These are phyloP conservation scores for Microcyclosporella mali DNA, from an alignment of 2,329 filamentous ascomycete species.

Conservation along the genomic window DNA sequence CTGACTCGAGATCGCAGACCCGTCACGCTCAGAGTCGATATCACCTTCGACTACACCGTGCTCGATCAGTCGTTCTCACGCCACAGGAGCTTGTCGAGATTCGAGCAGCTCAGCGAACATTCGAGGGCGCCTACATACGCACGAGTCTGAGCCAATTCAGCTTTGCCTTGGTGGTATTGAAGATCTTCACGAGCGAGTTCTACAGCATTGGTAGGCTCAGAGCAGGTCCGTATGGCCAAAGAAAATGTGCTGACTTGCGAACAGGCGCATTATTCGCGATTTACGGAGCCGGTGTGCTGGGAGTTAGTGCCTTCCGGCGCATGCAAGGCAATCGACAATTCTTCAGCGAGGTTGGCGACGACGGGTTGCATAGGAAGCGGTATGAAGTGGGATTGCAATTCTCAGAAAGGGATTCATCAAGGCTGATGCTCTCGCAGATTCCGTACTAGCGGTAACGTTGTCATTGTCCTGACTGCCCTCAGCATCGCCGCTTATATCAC, in stretches of 20 bases:
- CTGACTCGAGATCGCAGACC: slow-evolving; percentile 31
- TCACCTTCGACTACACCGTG: slow-evolving; percentile 73
- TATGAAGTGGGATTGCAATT: slow-evolving; percentile 3
- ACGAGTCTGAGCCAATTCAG: slow-evolving; percentile 93
- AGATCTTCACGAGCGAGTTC: slow-evolving; percentile 95
- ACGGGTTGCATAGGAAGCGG: slow-evolving; percentile 52
- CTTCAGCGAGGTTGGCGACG: slow-evolving; percentile 60
- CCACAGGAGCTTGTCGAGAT: slow-evolving; percentile 85
- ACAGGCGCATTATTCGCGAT: slow-evolving; percentile 72
- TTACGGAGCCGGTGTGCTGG: slow-evolving; percentile 78
- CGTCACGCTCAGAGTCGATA: slow-evolving; percentile 65
- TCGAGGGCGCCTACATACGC: slow-evolving; percentile 93
- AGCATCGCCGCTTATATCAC: slow-evolving; percentile 57
- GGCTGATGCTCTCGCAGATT: slow-evolving; percentile 40
- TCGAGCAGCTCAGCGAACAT: slow-evolving; percentile 89
- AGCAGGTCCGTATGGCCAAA: slow-evolving; percentile 33
- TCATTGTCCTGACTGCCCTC: slow-evolving; percentile 55
- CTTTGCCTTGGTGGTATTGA: slow-evolving; percentile 87
- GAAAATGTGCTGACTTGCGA: background rate
- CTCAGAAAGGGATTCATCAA: background rate
- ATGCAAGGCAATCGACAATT: slow-evolving; percentile 93
- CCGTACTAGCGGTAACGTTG: slow-evolving; percentile 60
- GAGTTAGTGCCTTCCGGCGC: slow-evolving; percentile 76
- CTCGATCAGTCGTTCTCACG: slow-evolving; percentile 75
- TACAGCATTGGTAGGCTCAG: slow-evolving; percentile 77